phyloP scores from a whole-genome alignment of 495 filamentous ascomycete genomes.

The Aspergillus taichungensis region DNA sequence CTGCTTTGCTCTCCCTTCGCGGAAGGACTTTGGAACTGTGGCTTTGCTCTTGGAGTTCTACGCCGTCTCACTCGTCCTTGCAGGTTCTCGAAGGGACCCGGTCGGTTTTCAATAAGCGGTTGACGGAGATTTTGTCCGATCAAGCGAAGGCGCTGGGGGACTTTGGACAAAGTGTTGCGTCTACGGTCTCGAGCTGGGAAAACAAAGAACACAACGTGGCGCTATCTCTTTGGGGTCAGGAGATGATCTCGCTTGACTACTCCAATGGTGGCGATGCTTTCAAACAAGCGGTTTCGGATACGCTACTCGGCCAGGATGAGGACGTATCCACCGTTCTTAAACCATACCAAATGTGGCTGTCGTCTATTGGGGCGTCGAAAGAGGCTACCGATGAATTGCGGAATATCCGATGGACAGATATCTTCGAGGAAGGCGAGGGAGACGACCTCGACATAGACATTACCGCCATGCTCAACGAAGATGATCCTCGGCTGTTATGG shows the following conservation, averaged over 20 bases:
- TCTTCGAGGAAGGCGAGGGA: conserved; percentile 67
- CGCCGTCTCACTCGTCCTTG: conserved; percentile 38
- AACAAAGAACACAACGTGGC: conserved; percentile 35
- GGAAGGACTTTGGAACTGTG: conserved; percentile 64
- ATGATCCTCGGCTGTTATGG: conserved; percentile 61
- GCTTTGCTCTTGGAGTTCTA: conserved; percentile 46
- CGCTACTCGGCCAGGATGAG: conserved; percentile 56
- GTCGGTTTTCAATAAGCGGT: conserved; percentile 54
- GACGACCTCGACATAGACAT: conserved; percentile 55
- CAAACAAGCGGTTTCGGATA: conserved; percentile 41
- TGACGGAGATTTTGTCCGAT: conserved; percentile 48
- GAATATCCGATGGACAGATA: conserved; percentile 64
- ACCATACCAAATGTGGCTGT: conserved; percentile 60
- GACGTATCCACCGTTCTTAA: conserved; percentile 49
- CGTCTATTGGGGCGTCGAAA: conserved; percentile 50
- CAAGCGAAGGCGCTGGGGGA: conserved; percentile 49
- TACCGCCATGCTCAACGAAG: conserved; percentile 53
- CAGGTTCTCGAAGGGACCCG: conserved; percentile 61
- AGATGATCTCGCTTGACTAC: conserved; percentile 42
- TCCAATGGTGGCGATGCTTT: conserved; percentile 47
- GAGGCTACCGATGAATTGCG: conserved; percentile 57
- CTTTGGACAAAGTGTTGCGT: conserved; percentile 45
- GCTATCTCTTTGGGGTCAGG: conserved; percentile 53
- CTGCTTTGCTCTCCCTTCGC: conserved; percentile 57
- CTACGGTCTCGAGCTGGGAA: conserved; percentile 45